phyloP scores from a whole-genome alignment of 495 filamentous ascomycete species.

The Penicillium fimorum region DNA sequence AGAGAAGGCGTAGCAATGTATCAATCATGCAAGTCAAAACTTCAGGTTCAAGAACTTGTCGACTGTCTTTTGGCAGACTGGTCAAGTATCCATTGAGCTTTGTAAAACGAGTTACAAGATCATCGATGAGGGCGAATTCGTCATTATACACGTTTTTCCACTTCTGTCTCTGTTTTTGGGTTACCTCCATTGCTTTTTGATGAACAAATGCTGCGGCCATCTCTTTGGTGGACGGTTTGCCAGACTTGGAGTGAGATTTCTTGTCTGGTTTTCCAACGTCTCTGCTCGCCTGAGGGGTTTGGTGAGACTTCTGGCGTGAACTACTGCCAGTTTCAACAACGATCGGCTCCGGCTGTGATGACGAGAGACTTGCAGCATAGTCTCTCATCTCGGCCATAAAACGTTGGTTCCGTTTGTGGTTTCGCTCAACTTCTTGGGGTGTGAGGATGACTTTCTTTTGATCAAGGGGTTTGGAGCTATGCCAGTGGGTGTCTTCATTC shows the following conservation, averaged over 20 bases:
- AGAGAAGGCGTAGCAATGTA: slow-evolving; percentile 31
- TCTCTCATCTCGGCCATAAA: slow-evolving; percentile 47
- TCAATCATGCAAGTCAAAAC: slow-evolving; percentile 47
- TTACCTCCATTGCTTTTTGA: slow-evolving; percentile 1
- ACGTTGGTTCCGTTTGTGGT: slow-evolving; percentile 20
- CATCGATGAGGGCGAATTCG: neutral
- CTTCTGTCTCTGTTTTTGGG: slow-evolving; percentile 2
- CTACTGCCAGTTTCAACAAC: slow-evolving; percentile 3
- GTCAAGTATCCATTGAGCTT: slow-evolving; percentile 7
- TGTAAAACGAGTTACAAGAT: slow-evolving; percentile 2
- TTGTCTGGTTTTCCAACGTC: neutral
- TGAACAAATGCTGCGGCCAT: slow-evolving; percentile 1
- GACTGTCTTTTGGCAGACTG: slow-evolving; percentile 24
- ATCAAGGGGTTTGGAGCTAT: slow-evolving; percentile 56
- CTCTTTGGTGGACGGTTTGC: neutral
- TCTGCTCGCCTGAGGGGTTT: neutral
- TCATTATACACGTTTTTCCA: neutral
- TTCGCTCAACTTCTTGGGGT: slow-evolving; percentile 3
- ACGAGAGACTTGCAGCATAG: slow-evolving; percentile 69
- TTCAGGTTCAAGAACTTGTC: slow-evolving; percentile 32
- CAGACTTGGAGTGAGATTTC: neutral
- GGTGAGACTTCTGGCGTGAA: neutral
- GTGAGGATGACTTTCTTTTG: slow-evolving; percentile 26
- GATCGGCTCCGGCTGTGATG: slow-evolving; percentile 3
- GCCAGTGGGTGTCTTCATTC: slow-evolving; percentile 63